Base-by-base conservation (phyloP, 805 yeast species). In the Ogataea polymorpha region DNA sequence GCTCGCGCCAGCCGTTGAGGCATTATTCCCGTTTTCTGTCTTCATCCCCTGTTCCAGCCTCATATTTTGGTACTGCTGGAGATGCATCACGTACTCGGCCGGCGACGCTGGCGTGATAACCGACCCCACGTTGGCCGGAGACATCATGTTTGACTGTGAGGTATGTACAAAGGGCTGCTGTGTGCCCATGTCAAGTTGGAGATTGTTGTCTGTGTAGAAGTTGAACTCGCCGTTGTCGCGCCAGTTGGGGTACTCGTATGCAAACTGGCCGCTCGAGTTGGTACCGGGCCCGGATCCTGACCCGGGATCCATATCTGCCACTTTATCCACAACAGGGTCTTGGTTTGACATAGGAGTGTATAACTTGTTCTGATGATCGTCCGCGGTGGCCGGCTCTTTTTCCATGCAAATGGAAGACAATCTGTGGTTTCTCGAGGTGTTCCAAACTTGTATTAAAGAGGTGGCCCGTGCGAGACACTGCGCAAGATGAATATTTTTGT, bases 41-140 rank as follows among this genome's bases (percentile, higher is more conserved):
- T 50, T 34, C 39, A 50, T 33, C 11, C 51, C 44, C 30, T 57
- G 62, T 26, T 62, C 67, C 48, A 58, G 18, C 30, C 62, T 35
- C 33, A 62, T 42, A 29, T 56, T 58, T 23, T 61, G 65, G 35
- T 62, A 62, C 32, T 61, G 67, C 33, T 61, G 66, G 14, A 61
- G 37, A 26, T 62, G 67, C n/a, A 56, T 25, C 7, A 59, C 55
- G 40, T 55, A 62, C 30, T 63, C 65, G 5, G 56, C 51, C n/a
- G 66, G 59, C 1, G 62, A 54, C 6, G 56, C 48, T 2, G 54
- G 58, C 2, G 49, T 49, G 21, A 49, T 52, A 28, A 39, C 45
- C 26, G 39, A 37, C n/a, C 42, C 34, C 14, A 54, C 39, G 35
- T 53, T 53, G 33, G 53, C 48, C 10, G 64, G 62, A 4, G 61